Base-by-base conservation (phyloP, 2,329 filamentous ascomycete species). In the Colletotrichum sp. region DNA sequence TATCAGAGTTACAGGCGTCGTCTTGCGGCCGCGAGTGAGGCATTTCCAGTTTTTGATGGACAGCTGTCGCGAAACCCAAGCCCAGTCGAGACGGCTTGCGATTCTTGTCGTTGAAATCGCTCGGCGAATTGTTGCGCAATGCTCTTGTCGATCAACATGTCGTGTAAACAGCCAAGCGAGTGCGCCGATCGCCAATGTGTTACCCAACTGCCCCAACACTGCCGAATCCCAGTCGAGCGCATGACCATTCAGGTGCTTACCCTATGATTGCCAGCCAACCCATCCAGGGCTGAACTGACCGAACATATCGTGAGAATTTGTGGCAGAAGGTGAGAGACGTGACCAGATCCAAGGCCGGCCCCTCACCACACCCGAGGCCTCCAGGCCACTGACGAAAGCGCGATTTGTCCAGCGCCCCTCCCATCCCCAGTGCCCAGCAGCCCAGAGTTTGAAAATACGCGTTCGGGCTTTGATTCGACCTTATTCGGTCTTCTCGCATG, bases 391-490 rank as follows among this genome's bases (percentile, higher is more conserved):
- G 34, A 18, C 30, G 21, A 28, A 63, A 30, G 67, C 57, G 39
- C 36, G 16, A 62, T 69, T 5, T 63, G 28, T 39, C 15, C 24
- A 70, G 57, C 26, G 32, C 59, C 26, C n/a, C 16, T 55, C 28
- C 55, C 32, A 30, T 13, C 28, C 32, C 49, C 62, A 13, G 28
- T 65, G 64, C 74, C 64, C 59, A 65, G 59, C 36, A 59, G 64
- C 64, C 64, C 65, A 74, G 16, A 76, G 39, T 67, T 68, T 30
- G 30, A 55, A 64, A 62, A 49, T 21, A 68, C 62, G 72, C 72
- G 39, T 75, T 24, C 60, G 30, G 62, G 62, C 21, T 39, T n/a
- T 65, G 67, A 49, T 71, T 34, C 71, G 59, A 60, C 15, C 72
- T 28, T 34, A 18, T 44, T 49, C 57, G n/a, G n/a, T 30, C 57